These are phyloP conservation scores for Bacidia gigantensis DNA, from an alignment of 495 filamentous ascomycete genomes.

Conservation along the genomic window DNA sequence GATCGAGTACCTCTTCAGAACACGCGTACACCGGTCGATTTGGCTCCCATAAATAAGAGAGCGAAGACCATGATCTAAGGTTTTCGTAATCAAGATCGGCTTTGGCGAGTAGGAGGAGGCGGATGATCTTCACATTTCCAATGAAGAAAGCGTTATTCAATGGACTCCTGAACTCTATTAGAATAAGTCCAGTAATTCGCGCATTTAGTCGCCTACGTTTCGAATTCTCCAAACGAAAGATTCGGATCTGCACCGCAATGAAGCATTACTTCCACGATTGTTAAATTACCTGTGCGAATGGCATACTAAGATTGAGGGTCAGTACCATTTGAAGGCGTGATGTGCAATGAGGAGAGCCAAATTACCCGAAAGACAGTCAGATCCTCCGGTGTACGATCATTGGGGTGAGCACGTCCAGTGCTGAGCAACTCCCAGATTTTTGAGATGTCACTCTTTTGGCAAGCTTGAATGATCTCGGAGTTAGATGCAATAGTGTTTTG, in stretches of 20 bases:
- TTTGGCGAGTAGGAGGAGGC: slow-evolving; percentile 33
- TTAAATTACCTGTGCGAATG: slow-evolving; percentile 37
- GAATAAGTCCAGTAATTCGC: background rate
- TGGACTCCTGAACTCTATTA: background rate
- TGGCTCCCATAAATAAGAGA: slow-evolving; percentile 5
- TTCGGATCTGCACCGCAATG: slow-evolving; percentile 39
- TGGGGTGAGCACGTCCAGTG: background rate
- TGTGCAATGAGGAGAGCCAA: background rate
- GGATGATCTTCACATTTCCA: slow-evolving; percentile 29
- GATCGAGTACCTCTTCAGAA: background rate
- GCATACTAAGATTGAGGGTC: slow-evolving; percentile 18
- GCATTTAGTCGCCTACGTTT: background rate
- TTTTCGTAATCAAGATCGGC: slow-evolving; percentile 40
- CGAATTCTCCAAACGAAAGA: slow-evolving; percentile 10
- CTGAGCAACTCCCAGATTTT: background rate
- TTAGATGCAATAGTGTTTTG: slow-evolving; percentile 2
- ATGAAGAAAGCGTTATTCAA: slow-evolving; percentile 18
- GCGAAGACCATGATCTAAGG: background rate
- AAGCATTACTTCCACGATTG: slow-evolving; percentile 38
- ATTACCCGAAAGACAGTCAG: slow-evolving; percentile 9
- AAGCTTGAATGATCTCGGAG: slow-evolving; percentile 2
- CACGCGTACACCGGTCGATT: background rate
- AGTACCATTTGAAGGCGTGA: background rate
- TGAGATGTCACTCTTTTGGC: slow-evolving; percentile 1
- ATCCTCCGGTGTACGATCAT: slow-evolving; percentile 6